Evolutionary conservation across 2,329 filamentous ascomycete genomes (phyloP).

Genomic region (Colletotrichum karsti): DNA sequence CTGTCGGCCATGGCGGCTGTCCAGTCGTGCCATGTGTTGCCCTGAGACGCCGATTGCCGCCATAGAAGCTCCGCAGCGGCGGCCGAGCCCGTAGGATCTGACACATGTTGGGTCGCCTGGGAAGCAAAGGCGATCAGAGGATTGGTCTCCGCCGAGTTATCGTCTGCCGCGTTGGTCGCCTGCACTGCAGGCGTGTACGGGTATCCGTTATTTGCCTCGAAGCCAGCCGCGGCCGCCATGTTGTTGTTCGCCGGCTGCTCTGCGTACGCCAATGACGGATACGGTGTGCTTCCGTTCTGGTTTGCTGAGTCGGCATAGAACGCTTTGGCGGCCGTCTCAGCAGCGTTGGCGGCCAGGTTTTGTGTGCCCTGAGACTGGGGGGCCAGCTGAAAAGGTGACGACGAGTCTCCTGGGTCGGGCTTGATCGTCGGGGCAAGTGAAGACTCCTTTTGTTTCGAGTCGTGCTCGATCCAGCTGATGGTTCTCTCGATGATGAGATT

Average conservation of each 20-base stretch:
- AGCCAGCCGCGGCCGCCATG: constrained; percentile 27
- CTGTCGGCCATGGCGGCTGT: constrained; percentile 58
- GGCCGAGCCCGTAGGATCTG: constrained; percentile 32
- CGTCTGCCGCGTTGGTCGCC: constrained; percentile 27
- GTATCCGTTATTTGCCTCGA: constrained; percentile 22
- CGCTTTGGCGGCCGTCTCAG: constrained; percentile 35
- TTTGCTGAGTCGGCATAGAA: constrained; percentile 37
- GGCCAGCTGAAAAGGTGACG: constrained; percentile 8
- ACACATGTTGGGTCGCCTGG: constrained; percentile 46
- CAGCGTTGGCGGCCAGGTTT: background rate
- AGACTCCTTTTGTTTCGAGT: constrained; percentile 37
- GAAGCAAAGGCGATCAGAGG: constrained; percentile 50
- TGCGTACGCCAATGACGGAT: constrained; percentile 40
- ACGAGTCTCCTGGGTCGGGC: constrained; percentile 3
- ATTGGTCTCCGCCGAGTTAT: constrained; percentile 40
- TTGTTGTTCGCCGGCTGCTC: constrained; percentile 34
- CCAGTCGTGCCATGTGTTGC: constrained; percentile 64
- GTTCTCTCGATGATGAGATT: constrained; percentile 59
- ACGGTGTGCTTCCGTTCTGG: constrained; percentile 38
- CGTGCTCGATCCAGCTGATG: constrained; percentile 61
- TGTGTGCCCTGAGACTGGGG: constrained; percentile 13
- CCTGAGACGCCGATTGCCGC: constrained; percentile 37
- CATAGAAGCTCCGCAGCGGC: constrained; percentile 41
- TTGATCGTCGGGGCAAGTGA: constrained; percentile 11
- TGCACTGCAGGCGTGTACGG: constrained; percentile 20